Evolutionary conservation across 768 basidiomycete species (phyloP).

Genomic region (Mycena amicta): DNA sequence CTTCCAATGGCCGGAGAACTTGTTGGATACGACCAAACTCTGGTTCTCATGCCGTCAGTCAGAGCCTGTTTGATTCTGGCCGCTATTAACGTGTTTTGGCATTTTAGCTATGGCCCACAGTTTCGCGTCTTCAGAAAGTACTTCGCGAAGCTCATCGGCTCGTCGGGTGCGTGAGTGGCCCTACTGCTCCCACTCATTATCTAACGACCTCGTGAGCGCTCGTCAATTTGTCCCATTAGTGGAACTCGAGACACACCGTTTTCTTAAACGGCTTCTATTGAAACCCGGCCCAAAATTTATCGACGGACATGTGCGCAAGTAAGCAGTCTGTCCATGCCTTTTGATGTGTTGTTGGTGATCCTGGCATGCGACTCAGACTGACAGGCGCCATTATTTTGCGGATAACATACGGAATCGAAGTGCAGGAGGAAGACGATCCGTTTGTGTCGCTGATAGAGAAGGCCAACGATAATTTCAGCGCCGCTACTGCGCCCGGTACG

Average conservation of each 20-base stretch:
- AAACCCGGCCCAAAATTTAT: conserved; percentile 33
- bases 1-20: conserved; percentile 56
- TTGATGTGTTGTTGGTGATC: conserved; percentile 1
- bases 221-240: conserved; percentile 35
- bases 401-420: conserved; percentile 59
- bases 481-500: conserved; percentile 49
- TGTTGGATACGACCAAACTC: conserved; percentile 47
- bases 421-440: conserved; percentile 53
- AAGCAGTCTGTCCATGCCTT: conserved; percentile 15
- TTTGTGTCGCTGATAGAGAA: conserved; percentile 53
- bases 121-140: conserved; percentile 48
- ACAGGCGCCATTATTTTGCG: conserved; percentile 57
- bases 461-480: conserved; percentile 55
- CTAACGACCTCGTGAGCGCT: conserved; percentile 14
- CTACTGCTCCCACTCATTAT: neutral
- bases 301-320: conserved; percentile 44
- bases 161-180: conserved; percentile 21
- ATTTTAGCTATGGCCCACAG: conserved; percentile 39
- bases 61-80: neutral
- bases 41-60: conserved; percentile 41
- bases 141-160: conserved; percentile 45
- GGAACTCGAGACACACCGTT: conserved; percentile 37
- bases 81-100: neutral
- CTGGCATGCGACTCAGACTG: conserved; percentile 36
- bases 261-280: conserved; percentile 38